Conservation (phyloP, 352 stramenopile species). For the Pythium insidiosum region DNA sequence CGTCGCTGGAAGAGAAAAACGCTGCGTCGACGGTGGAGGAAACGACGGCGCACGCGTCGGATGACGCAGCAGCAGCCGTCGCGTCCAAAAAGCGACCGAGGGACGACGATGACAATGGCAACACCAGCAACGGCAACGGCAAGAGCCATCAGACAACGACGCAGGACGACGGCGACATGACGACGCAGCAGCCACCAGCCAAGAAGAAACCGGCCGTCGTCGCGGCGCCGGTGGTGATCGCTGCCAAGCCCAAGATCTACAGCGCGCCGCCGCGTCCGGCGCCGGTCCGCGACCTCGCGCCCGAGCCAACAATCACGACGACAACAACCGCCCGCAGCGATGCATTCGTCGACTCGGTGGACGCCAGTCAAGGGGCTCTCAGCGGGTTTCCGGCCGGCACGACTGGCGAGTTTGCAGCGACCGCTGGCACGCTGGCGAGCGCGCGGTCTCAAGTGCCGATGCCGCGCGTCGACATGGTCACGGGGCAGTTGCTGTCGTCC, state of each 20-base stretch:
- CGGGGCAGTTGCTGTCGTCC: conserved; percentile 43
- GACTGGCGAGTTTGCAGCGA: conserved; percentile 33
- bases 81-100: conserved; percentile 21
- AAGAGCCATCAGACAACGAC: too few species aligned
- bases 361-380: conserved; percentile 27
- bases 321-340: background rate
- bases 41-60: conserved; percentile 16
- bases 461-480: conserved; percentile 61
- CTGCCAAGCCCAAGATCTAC: conserved; percentile 51
- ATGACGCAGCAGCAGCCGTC: background rate
- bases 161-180: too few species aligned
- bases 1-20: conserved; percentile 75
- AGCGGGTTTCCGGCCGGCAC: conserved; percentile 58
- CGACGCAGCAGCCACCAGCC: too few species aligned
- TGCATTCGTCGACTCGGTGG: background rate
- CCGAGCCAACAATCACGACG: background rate
- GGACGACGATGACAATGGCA: conserved; percentile 15
- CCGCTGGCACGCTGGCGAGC: background rate
- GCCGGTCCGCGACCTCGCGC: conserved; percentile 11
- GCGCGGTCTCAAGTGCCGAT: conserved; percentile 14
- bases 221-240: conserved; percentile 20
- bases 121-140: too few species aligned
- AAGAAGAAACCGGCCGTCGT: conserved; percentile 26
- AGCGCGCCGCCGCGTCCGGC: conserved; percentile 58
- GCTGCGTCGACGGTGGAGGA: too few species aligned